A percentile compares a stretch with the other conserved stretches of the same genome.
Conservation (phyloP, 345 rosid species). For the Eucalyptus marginata region DNA sequence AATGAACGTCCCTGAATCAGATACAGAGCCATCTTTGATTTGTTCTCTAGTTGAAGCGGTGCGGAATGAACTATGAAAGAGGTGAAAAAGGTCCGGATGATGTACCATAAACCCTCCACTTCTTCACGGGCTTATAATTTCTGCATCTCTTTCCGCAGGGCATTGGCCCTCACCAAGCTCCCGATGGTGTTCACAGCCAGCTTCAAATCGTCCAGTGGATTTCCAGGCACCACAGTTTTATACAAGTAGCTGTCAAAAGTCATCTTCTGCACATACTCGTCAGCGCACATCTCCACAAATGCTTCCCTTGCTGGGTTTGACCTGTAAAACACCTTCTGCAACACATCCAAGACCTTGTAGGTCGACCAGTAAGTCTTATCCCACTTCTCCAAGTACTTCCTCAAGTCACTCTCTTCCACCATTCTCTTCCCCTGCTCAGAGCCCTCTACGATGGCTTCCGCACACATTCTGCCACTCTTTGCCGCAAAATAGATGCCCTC, state of each 20-base stretch:
- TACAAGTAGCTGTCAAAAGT: constrained; percentile 88
- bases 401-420: constrained; percentile 81
- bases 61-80: background rate
- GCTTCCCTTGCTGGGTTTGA: constrained; percentile 93
- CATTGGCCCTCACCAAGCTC: constrained; percentile 91
- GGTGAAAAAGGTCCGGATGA: background rate
- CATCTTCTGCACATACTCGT: constrained; percentile 95
- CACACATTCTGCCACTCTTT: constrained; percentile 93
- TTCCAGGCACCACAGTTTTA: constrained; percentile 77
- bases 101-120: background rate
- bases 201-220: constrained; percentile 78
- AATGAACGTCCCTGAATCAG: background rate
- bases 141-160: constrained; percentile 82
- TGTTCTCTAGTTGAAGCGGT: background rate
- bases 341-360: constrained; percentile 75
- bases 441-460: constrained; percentile 82
- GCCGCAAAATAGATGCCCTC: constrained; percentile 95
- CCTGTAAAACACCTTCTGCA: constrained; percentile 85
- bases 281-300: constrained; percentile 83
- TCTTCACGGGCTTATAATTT: constrained; percentile 36
- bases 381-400: constrained; percentile 94
- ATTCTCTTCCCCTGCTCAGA: constrained; percentile 76
- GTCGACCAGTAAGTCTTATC: constrained; percentile 93
- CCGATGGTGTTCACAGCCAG: constrained; percentile 89
- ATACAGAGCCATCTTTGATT: background rate